A percentile compares a stretch with the other conserved stretches of the same genome.
Evolutionary conservation across 805 yeast species (phyloP).

Genomic region (Ogataea paradorogensis): DNA sequence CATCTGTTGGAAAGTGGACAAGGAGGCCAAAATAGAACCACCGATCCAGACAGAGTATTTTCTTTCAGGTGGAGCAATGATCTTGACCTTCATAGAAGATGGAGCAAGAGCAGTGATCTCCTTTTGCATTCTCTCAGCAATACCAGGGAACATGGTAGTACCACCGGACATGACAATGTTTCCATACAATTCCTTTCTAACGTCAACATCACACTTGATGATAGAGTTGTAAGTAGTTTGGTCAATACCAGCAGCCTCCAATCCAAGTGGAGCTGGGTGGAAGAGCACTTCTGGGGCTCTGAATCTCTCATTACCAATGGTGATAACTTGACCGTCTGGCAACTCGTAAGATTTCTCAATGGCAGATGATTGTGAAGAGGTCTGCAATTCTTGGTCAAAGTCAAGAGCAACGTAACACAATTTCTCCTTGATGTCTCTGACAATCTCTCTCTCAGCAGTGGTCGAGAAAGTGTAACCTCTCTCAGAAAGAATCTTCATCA

Average conservation of each 20-base stretch:
- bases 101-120: constrained; percentile 99
- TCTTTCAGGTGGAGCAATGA: constrained; percentile 99
- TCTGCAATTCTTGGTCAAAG: constrained; percentile 99
- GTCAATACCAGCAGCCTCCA: constrained; percentile 98
- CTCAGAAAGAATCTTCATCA: constrained; percentile 97
- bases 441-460: constrained; percentile 98
- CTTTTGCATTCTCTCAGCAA: constrained; percentile 99
- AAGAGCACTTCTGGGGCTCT: constrained; percentile 99
- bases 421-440: constrained; percentile 94
- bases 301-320: constrained; percentile 99
- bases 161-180: constrained; percentile 99
- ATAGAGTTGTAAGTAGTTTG: constrained; percentile 94
- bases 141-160: constrained; percentile 99
- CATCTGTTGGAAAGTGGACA: constrained; percentile 99
- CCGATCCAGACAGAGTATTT: constrained; percentile 99
- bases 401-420: constrained; percentile 98
- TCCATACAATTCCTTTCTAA: constrained; percentile 97
- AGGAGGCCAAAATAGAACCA: constrained; percentile 98
- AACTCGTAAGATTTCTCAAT: constrained; percentile 98
- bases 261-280: constrained; percentile 90
- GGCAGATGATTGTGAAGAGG: constrained; percentile 96
- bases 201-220: constrained; percentile 98
- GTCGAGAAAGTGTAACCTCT: constrained; percentile 99
- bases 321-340: constrained; percentile 99
- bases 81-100: constrained; percentile 99